phyloP scores from a whole-genome alignment of 2,329 filamentous ascomycete genomes.

The Penicillium sp. region DNA sequence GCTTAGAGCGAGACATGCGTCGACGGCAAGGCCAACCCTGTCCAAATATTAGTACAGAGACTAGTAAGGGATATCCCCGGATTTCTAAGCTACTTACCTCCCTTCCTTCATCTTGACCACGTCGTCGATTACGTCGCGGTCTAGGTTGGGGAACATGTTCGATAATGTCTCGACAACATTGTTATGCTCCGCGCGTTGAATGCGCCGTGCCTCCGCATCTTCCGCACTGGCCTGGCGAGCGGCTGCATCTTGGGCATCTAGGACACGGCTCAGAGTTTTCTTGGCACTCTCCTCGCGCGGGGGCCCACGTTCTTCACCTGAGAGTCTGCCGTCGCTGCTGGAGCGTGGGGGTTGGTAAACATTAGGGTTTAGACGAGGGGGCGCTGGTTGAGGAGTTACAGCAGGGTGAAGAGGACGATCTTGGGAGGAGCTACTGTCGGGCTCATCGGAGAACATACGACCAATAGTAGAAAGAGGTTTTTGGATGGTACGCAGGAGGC shows the following conservation, averaged over 20 bases:
- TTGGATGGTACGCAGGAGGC: conserved; percentile 86
- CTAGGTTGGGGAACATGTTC: conserved; percentile 95
- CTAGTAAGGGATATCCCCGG: neutral
- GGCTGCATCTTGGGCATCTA: conserved; percentile 81
- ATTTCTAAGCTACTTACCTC: conserved; percentile 57
- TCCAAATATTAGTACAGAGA: conserved; percentile 13
- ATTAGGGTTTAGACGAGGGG: conserved; percentile 52
- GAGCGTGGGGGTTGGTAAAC: conserved; percentile 45
- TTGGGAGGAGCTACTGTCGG: conserved; percentile 31
- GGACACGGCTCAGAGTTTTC: conserved; percentile 37
- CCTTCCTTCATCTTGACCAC: conserved; percentile 96
- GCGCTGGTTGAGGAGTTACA: conserved; percentile 49
- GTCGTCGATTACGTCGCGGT: conserved; percentile 92
- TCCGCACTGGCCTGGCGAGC: conserved; percentile 89
- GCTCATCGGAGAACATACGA: conserved; percentile 82
- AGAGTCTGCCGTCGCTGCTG: conserved; percentile 36
- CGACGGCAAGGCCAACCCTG: conserved; percentile 80
- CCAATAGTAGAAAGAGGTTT: conserved; percentile 88
- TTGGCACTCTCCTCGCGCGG: conserved; percentile 19
- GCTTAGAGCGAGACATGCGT: conserved; percentile 75
- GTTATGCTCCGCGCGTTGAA: conserved; percentile 80
- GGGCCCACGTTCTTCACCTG: conserved; percentile 24
- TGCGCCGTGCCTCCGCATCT: conserved; percentile 77
- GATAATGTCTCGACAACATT: conserved; percentile 92
- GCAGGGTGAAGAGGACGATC: conserved; percentile 35